A percentile compares a stretch with the other conserved stretches of the same genome.
These are phyloP conservation scores for Ogataea degrootiae DNA, from an alignment of 805 yeast genomes.

Conservation along the genomic window DNA sequence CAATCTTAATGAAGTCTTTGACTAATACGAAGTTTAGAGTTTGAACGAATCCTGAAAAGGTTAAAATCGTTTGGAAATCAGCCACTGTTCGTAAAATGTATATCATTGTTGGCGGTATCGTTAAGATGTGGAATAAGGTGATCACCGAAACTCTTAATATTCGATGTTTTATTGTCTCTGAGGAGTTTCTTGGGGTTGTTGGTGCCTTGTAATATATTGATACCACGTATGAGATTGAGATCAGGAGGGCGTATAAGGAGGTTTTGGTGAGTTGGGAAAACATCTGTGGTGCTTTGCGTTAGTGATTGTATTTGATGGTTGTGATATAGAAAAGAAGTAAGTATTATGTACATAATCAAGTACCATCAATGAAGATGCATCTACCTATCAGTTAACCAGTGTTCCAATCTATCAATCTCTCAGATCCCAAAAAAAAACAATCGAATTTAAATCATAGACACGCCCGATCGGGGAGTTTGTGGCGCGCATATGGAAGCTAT, in stretches of 20 bases:
- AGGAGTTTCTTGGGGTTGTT: slow-evolving; percentile 36
- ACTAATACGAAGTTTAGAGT: slow-evolving; percentile 6
- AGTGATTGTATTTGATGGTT: background rate
- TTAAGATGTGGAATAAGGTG: slow-evolving; percentile 27
- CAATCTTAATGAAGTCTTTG: slow-evolving; percentile 14
- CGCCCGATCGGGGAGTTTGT: background rate
- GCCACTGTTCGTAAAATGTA: slow-evolving; percentile 11
- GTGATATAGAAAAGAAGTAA: background rate
- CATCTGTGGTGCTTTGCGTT: background rate
- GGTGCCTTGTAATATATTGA: slow-evolving; percentile 31
- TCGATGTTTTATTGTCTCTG: slow-evolving; percentile 37
- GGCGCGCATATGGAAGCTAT: background rate
- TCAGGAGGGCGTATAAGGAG: slow-evolving; percentile 23
- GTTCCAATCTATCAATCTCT: background rate
- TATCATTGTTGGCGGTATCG: slow-evolving; percentile 30
- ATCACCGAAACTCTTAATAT: slow-evolving; percentile 32
- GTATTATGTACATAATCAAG: too few relatives aligned
- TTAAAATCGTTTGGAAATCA: slow-evolving; percentile 1
- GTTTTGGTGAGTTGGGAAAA: slow-evolving; percentile 6
- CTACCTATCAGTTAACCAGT: too few relatives aligned
- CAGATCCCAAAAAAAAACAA: background rate
- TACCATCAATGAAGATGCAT: too few relatives aligned
- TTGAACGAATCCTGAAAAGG: slow-evolving; percentile 14
- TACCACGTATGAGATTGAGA: slow-evolving; percentile 45
- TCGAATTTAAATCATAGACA: background rate